Evolutionary conservation across 2,329 filamentous ascomycete species (phyloP).

Genomic region (Sclerotinia spermophila): DNA sequence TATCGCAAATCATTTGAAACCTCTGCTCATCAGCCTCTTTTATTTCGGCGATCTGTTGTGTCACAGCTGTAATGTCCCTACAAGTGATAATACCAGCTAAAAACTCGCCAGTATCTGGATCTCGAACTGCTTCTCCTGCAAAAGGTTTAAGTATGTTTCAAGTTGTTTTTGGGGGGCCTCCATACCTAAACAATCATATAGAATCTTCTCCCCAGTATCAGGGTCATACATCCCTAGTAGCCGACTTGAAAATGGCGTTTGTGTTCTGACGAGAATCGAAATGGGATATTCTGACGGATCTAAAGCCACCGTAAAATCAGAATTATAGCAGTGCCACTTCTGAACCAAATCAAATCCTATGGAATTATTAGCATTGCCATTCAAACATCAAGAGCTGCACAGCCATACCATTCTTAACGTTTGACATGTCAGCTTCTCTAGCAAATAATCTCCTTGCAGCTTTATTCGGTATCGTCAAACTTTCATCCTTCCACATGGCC

Average conservation of each 20-base stretch:
- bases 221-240: slow-evolving; percentile 62
- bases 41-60: slow-evolving; percentile 65
- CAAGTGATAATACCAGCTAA: slow-evolving; percentile 61
- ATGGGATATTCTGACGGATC: slow-evolving; percentile 63
- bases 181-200: slow-evolving; percentile 58
- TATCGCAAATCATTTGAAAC: slow-evolving; percentile 73
- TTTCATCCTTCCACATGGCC: slow-evolving; percentile 78
- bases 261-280: slow-evolving; percentile 57
- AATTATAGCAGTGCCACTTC: slow-evolving; percentile 60
- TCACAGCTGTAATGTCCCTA: slow-evolving; percentile 66
- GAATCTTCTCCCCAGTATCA: slow-evolving; percentile 48
- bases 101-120: slow-evolving; percentile 66
- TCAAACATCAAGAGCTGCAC: not conserved
- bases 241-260: slow-evolving; percentile 54
- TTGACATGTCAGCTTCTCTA: slow-evolving; percentile 41
- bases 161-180: not conserved
- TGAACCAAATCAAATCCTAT: slow-evolving; percentile 50
- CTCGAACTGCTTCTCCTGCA: slow-evolving; percentile 57
- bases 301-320: slow-evolving; percentile 60
- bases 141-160: not conserved
- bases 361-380: not conserved
- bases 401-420: slow-evolving; percentile 40
- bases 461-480: slow-evolving; percentile 68
- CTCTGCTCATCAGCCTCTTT: slow-evolving; percentile 68
- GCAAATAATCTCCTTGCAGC: slow-evolving; percentile 48